These are phyloP conservation scores for Botrytis deweyae DNA, from an alignment of 2,329 filamentous ascomycete genomes.

Conservation along the genomic window DNA sequence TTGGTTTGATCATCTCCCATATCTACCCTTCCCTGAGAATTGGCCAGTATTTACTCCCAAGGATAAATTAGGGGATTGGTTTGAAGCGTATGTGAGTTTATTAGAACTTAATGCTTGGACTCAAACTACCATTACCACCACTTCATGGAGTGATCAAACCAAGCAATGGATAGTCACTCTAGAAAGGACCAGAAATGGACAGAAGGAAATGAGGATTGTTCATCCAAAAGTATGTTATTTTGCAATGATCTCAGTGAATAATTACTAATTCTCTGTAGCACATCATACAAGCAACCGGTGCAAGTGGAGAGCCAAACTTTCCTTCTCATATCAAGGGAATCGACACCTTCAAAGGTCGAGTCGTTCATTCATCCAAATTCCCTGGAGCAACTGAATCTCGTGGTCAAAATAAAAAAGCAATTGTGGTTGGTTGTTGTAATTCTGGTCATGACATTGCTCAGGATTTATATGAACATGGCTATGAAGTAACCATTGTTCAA, in stretches of 20 bases:
- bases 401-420: constrained; percentile 55
- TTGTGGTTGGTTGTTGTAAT: constrained; percentile 68
- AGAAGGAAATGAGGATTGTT: constrained; percentile 21
- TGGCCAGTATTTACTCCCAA: constrained; percentile 73
- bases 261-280: constrained; percentile 32
- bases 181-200: constrained; percentile 40
- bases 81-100: constrained; percentile 61
- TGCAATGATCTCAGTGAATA: neutral
- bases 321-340: constrained; percentile 47
- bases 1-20: constrained; percentile 59
- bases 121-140: constrained; percentile 48
- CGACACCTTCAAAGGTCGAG: constrained; percentile 54
- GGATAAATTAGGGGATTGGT: constrained; percentile 68
- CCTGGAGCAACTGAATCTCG: constrained; percentile 48
- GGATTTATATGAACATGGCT: constrained; percentile 65
- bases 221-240: constrained; percentile 25
- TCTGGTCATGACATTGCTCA: constrained; percentile 69
- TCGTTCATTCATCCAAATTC: constrained; percentile 64
- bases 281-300: constrained; percentile 31
- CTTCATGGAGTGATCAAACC: constrained; percentile 47
- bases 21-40: constrained; percentile 59
- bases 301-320: constrained; percentile 59
- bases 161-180: constrained; percentile 57
- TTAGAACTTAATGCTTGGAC: constrained; percentile 69
- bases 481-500: constrained; percentile 68